Percentiles rank a stretch among this genome's conserved stretches.
phyloP scores from a whole-genome alignment of 1,139 yeast genomes.

The Pichia inconspicua region DNA sequence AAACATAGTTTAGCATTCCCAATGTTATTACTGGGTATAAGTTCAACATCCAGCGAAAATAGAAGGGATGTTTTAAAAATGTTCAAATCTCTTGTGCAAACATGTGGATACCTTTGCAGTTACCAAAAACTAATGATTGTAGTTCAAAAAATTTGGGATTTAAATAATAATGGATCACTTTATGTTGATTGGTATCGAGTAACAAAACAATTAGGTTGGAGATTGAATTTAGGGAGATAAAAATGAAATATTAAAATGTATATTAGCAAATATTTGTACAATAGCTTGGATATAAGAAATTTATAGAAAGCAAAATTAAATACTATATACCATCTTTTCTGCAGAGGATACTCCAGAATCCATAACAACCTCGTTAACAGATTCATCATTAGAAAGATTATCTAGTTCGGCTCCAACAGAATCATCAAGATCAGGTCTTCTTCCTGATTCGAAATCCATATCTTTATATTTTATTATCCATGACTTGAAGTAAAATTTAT shows the following conservation, averaged over 20 bases:
- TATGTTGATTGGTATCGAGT: slow-evolving; percentile 23
- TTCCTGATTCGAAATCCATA: slow-evolving; percentile 46
- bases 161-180: slow-evolving; percentile 17
- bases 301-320: slow-evolving; percentile 8
- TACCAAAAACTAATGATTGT: slow-evolving; percentile 21
- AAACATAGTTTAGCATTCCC: slow-evolving; percentile 47
- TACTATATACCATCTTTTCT: not conserved
- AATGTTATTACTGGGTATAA: slow-evolving; percentile 42
- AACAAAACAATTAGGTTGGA: slow-evolving; percentile 22
- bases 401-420: slow-evolving; percentile 16
- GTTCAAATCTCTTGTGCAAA: slow-evolving; percentile 28
- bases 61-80: slow-evolving; percentile 32
- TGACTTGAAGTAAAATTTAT: slow-evolving; percentile 27
- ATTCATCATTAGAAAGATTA: slow-evolving; percentile 1
- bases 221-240: slow-evolving; percentile 20
- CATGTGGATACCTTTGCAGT: slow-evolving; percentile 23
- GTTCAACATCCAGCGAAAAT: slow-evolving; percentile 35
- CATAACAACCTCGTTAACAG: not conserved
- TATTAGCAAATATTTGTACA: not conserved
- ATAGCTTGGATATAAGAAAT: slow-evolving; percentile 22
- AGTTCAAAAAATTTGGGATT: slow-evolving; percentile 20
- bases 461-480: slow-evolving; percentile 29
- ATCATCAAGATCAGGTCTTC: slow-evolving; percentile 28
- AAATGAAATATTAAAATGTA: not conserved
- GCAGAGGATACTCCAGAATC: not conserved